Conservation (phyloP, 805 yeast genomes). For the Metschnikowia lochheadii region DNA sequence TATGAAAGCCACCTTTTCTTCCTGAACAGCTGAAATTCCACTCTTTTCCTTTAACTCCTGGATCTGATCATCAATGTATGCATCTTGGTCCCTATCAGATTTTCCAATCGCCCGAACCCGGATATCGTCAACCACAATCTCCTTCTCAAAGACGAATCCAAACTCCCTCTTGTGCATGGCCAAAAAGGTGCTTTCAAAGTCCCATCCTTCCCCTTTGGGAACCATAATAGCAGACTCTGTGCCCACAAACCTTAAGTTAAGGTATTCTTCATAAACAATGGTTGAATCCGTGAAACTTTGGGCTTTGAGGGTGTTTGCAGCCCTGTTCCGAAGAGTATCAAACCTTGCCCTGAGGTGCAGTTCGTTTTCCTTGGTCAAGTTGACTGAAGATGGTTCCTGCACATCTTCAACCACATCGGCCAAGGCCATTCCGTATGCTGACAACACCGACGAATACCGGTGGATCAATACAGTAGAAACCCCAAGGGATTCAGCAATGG, state of each 20-base stretch:
- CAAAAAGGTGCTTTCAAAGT: conserved; percentile 11
- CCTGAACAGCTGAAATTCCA: conserved; percentile 1
- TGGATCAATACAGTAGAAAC: conserved; percentile 16
- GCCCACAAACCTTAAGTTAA: conserved; percentile 17
- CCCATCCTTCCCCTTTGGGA: conserved; percentile 13
- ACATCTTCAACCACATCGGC: conserved; percentile 20
- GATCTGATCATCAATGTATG: conserved; percentile 15
- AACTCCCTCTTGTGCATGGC: conserved; percentile 17
- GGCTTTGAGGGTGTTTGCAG: conserved; percentile 7
- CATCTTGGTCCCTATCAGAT: conserved; percentile 6
- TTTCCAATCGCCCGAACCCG: conserved; percentile 18
- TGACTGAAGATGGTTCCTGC: conserved; percentile 15
- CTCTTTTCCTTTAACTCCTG: neutral
- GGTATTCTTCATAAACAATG: conserved; percentile 15
- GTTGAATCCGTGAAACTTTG: conserved; percentile 12
- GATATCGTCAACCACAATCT: conserved; percentile 20
- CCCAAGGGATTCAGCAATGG: conserved; percentile 18
- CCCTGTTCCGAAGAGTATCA: conserved; percentile 5
- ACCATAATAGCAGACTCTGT: conserved; percentile 18
- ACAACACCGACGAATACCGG: conserved; percentile 18
- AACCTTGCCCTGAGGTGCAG: conserved; percentile 5
- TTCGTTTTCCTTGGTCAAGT: neutral
- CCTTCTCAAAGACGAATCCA: conserved; percentile 17
- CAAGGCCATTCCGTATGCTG: conserved; percentile 21
- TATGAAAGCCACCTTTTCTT: conserved; percentile 3